A percentile compares a stretch with the other conserved stretches of the same genome.
phyloP scores from a whole-genome alignment of 495 filamentous ascomycete species.

The Parathielavia hyrcaniae region DNA sequence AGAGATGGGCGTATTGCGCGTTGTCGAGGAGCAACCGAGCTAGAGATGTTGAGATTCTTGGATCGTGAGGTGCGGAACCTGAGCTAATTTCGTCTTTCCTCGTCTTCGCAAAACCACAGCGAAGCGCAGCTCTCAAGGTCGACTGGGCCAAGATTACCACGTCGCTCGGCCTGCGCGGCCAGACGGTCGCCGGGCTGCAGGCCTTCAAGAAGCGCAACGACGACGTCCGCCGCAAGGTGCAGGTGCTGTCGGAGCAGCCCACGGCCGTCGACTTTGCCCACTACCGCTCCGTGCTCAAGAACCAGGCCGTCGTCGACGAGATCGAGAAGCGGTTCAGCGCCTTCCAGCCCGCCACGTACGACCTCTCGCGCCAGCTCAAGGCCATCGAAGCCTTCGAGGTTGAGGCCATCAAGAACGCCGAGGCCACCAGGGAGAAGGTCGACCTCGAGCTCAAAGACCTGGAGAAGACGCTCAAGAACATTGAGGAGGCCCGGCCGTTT shows the following conservation, averaged over 20 bases:
- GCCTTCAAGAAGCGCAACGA: conserved; percentile 99
- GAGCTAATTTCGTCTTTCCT: conserved; percentile 46
- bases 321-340: conserved; percentile 86
- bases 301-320: conserved; percentile 88
- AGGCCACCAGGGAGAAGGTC: conserved; percentile 91
- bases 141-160: conserved; percentile 91
- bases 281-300: conserved; percentile 89
- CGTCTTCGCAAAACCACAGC: conserved; percentile 49
- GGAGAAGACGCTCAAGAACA: conserved; percentile 90
- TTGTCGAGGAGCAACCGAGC: background rate
- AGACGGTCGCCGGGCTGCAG: conserved; percentile 81
- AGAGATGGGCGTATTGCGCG: background rate
- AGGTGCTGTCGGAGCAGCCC: conserved; percentile 67
- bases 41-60: background rate
- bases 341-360: conserved; percentile 89
- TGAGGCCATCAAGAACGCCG: conserved; percentile 91
- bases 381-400: conserved; percentile 96
- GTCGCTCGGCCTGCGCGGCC: conserved; percentile 91
- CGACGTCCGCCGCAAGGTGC: conserved; percentile 89
- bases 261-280: conserved; percentile 83
- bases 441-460: conserved; percentile 88
- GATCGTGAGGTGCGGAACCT: conserved; percentile 20
- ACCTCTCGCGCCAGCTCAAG: conserved; percentile 86
- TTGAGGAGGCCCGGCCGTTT: conserved; percentile 91
- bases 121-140: conserved; percentile 97